Percentiles rank a stretch among this genome's conserved stretches.
These are phyloP conservation scores for Plantago major DNA, from an alignment of 257 asterid species.

Conservation along the genomic window DNA sequence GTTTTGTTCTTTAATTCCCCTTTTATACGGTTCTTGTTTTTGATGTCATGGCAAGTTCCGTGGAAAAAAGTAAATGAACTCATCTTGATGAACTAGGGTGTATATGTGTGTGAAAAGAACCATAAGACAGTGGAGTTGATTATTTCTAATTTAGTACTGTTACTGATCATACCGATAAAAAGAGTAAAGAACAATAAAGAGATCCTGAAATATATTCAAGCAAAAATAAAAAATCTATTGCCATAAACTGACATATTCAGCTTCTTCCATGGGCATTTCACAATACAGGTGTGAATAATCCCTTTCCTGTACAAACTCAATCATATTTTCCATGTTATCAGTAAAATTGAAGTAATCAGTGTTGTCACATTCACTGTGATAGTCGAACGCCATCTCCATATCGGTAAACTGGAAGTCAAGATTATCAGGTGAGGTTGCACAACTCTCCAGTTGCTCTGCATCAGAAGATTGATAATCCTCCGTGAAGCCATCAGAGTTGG, in stretches of 20 bases:
- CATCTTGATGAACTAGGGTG: no score
- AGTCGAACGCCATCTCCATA: conserved; percentile 5
- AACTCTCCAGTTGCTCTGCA: conserved; percentile 14
- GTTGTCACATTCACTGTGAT: not conserved
- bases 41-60: no score
- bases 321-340: conserved; percentile 8
- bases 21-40: no score
- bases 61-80: no score
- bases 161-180: no score
- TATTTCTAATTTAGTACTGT: no score
- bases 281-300: conserved; percentile 18
- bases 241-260: conserved; percentile 21
- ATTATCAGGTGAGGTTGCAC: conserved; percentile 15
- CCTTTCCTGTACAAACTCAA: conserved; percentile 6
- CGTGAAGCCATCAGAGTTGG: not conserved
- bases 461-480: not conserved
- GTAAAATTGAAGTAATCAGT: not conserved
- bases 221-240: conserved; percentile 6
- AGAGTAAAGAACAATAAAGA: no score
- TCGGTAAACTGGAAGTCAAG: conserved; percentile 14
- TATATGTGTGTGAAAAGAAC: no score
- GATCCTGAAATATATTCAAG: no score
- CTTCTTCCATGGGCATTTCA: conserved; percentile 21
- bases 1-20: no score
- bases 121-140: no score